These are phyloP conservation scores for Mycena vulgaris DNA, from an alignment of 768 basidiomycete species.

Conservation along the genomic window DNA sequence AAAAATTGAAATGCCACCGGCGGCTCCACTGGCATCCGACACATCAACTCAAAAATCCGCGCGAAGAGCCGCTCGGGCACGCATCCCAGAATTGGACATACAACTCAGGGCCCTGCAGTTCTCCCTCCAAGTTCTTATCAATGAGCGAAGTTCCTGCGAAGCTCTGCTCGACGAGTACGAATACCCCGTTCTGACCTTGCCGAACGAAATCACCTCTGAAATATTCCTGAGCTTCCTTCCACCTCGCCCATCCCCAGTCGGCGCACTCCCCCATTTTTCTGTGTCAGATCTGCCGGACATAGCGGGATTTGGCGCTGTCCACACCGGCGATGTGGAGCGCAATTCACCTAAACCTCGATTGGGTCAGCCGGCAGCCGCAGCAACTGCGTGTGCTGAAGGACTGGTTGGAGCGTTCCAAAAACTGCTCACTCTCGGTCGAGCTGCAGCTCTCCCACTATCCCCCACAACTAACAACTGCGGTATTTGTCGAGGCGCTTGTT, in stretches of 20 bases:
- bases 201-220: slow-evolving; percentile 9
- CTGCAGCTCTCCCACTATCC: too few species aligned
- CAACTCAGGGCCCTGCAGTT: not conserved
- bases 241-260: not conserved
- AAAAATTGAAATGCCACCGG: too few species aligned
- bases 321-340: slow-evolving; percentile 10
- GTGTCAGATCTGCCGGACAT: not conserved
- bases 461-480: too few species aligned
- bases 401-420: too few species aligned
- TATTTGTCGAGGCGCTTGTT: too few species aligned
- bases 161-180: not conserved
- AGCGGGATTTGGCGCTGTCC: slow-evolving; percentile 8
- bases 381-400: too few species aligned
- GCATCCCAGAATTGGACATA: not conserved
- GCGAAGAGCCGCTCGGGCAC: not conserved
- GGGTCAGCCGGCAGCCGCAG: too few species aligned
- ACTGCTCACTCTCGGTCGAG: too few species aligned
- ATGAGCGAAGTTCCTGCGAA: not conserved
- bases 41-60: too few species aligned
- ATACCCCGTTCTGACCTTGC: not conserved
- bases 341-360: not conserved
- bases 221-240: slow-evolving; percentile 15
- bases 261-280: not conserved
- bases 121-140: not conserved
- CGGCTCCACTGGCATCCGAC: too few species aligned